phyloP scores from a whole-genome alignment of 2,329 filamentous ascomycete species.

The Colletotrichum sp. region DNA sequence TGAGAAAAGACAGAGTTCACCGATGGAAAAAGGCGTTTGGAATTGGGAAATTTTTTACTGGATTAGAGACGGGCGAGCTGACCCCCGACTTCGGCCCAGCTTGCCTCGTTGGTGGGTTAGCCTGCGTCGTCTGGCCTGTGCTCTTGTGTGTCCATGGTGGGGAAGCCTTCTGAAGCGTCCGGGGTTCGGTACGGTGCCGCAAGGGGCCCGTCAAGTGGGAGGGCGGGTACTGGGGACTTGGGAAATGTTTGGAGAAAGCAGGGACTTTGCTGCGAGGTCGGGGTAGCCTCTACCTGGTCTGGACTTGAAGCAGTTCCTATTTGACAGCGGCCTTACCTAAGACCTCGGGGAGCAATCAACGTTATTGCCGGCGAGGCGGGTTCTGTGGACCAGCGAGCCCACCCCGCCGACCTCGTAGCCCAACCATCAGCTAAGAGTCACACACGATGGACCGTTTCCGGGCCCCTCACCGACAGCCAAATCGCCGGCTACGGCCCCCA shows the following conservation, averaged over 20 bases:
- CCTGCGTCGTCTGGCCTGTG: slow-evolving; percentile 16
- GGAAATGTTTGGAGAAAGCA: not conserved
- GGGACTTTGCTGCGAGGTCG: not conserved
- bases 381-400: slow-evolving; percentile 1
- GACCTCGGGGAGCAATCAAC: slow-evolving; percentile 18
- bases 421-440: slow-evolving; percentile 7
- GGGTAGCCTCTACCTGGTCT: slow-evolving; percentile 19
- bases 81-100: slow-evolving; percentile 25
- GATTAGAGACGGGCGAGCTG: slow-evolving; percentile 18
- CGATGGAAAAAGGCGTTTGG: slow-evolving; percentile 20
- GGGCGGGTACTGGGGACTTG: slow-evolving; percentile 22
- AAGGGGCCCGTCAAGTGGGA: slow-evolving; percentile 8
- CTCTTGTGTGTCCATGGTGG: slow-evolving; percentile 19
- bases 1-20: slow-evolving; percentile 18
- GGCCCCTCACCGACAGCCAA: slow-evolving; percentile 12
- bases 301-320: slow-evolving; percentile 13
- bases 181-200: slow-evolving; percentile 13
- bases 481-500: slow-evolving; percentile 16
- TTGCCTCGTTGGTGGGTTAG: slow-evolving; percentile 19
- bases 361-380: slow-evolving; percentile 19
- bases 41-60: slow-evolving; percentile 27
- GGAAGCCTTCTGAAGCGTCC: slow-evolving; percentile 16
- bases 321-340: slow-evolving; percentile 21
- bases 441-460: slow-evolving; percentile 8
- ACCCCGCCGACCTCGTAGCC: slow-evolving; percentile 8